phyloP scores from a whole-genome alignment of 169 alveolate genomes.

The Theileria annulata region DNA sequence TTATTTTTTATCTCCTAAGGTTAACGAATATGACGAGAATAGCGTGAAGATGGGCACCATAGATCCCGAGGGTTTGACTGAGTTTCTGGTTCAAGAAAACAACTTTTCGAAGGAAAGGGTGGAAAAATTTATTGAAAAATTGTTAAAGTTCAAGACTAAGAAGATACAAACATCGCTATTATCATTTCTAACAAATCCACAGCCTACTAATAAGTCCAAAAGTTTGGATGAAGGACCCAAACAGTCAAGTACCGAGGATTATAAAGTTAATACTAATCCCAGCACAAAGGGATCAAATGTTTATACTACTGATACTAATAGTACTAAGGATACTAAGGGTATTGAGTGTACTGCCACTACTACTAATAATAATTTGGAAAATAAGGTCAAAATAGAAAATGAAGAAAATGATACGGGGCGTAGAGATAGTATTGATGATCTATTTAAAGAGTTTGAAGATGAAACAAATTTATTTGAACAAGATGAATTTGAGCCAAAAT shows the following conservation, averaged over 20 bases:
- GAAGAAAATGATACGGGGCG: neutral
- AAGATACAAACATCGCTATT: conserved; percentile 66
- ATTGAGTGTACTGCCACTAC: no score
- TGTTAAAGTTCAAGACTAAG: conserved; percentile 62
- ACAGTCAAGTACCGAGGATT: neutral
- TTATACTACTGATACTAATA: no score
- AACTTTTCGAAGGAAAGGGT: conserved; percentile 78
- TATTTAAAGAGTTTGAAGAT: neutral
- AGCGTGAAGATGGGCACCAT: conserved; percentile 73
- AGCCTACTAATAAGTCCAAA: neutral
- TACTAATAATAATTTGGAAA: neutral
- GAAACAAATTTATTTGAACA: neutral
- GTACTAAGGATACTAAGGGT: no score
- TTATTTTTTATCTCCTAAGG: conserved; percentile 76
- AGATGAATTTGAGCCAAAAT: neutral
- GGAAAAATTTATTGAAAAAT: conserved; percentile 68
- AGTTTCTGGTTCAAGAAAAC: conserved; percentile 79
- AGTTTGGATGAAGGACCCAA: neutral
- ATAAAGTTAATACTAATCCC: no score
- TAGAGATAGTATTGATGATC: neutral
- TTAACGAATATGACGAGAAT: conserved; percentile 51
- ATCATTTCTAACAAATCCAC: conserved; percentile 26
- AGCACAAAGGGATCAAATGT: no score
- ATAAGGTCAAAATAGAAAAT: neutral
- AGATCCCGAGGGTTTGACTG: conserved; percentile 75